Base-by-base conservation (phyloP, 2,329 filamentous ascomycete genomes). In the Aspergillus sp. region DNA sequence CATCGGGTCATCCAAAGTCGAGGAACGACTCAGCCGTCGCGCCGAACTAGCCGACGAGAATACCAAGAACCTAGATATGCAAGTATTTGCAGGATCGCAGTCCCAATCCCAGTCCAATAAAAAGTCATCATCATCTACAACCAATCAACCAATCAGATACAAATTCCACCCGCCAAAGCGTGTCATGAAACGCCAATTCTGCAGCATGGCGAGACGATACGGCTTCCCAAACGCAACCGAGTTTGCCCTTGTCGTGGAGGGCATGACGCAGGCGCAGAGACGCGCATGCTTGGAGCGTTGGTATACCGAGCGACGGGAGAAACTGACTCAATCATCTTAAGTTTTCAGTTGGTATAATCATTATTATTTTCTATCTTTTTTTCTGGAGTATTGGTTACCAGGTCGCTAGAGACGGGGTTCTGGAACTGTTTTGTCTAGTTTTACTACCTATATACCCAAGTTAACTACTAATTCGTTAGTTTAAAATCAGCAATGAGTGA, bases 191-290 rank as follows among this genome's bases (percentile, higher is more conserved):
- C 84, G 94, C 17, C 93, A 98, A 70, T 96, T 99, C 70, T 96
- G 92, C 76, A 90, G 88, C 25, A 97, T 98, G 91, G 91, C 92
- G 1, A 84, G 82, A 69, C 86, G 86, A 57, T 91, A 92, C 74
- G 91, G 91, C 0, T 96, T 92, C 72, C 80, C 83, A 1, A 89
- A 86, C 72, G 88, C 89, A 1, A 90, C 87, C 0, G 90, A 95
- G 63, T 98, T 98, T 82, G 95, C 93, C 3, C 80, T 97, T 39
- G 87, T 92, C 13, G 93, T 98, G 3, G 95, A 98, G 76, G 86
- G 88, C 13, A 96, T 92, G 91, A 96, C 91, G 49, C 91, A 94
- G 74, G 91, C 90, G 70, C 84, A 95, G 78, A 80, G 94, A 70
- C 84, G 90, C 63, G 87, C 89, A 66, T 93, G 87, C 74, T 79